Percentiles rank a stretch among this genome's conserved stretches.
phyloP scores from a whole-genome alignment of 2,329 filamentous ascomycete species.

The Alternaria arborescens region DNA sequence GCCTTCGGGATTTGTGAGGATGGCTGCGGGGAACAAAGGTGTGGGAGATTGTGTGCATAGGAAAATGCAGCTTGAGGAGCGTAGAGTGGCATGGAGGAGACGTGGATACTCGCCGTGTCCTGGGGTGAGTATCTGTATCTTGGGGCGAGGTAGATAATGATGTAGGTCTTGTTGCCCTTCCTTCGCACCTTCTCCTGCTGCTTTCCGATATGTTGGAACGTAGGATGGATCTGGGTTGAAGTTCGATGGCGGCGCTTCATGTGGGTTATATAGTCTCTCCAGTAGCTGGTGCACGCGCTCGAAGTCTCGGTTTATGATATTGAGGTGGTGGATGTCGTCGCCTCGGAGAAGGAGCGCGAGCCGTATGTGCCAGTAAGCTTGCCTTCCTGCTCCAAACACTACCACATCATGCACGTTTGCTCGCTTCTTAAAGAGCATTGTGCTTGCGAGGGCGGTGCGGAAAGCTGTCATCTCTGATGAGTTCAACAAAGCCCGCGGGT shows the following conservation, averaged over 20 bases:
- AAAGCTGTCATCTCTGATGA: conserved; percentile 75
- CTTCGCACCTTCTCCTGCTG: not conserved
- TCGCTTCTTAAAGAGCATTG: conserved; percentile 70
- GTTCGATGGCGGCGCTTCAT: conserved; percentile 39
- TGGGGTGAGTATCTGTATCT: conserved; percentile 75
- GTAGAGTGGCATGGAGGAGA: conserved; percentile 74
- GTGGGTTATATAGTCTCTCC: conserved; percentile 62
- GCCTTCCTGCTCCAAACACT: conserved; percentile 86
- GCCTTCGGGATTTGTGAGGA: conserved; percentile 76
- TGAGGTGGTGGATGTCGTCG: conserved; percentile 76
- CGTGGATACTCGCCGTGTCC: conserved; percentile 74
- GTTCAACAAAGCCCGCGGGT: conserved; percentile 70
- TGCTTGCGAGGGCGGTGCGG: conserved; percentile 70
- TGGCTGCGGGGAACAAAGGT: conserved; percentile 77
- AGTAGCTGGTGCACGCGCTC: conserved; percentile 64
- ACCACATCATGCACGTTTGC: conserved; percentile 76
- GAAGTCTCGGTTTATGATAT: conserved; percentile 82
- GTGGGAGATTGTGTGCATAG: conserved; percentile 81
- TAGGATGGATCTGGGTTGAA: conserved; percentile 22
- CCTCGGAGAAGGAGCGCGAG: conserved; percentile 78
- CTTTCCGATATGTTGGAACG: conserved; percentile 24
- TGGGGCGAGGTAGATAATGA: conserved; percentile 47
- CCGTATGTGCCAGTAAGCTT: conserved; percentile 94
- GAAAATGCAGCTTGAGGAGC: conserved; percentile 81
- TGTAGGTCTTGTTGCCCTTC: conserved; percentile 8